phyloP scores from a whole-genome alignment of 257 asterid genomes.

The Ilex asprella region DNA sequence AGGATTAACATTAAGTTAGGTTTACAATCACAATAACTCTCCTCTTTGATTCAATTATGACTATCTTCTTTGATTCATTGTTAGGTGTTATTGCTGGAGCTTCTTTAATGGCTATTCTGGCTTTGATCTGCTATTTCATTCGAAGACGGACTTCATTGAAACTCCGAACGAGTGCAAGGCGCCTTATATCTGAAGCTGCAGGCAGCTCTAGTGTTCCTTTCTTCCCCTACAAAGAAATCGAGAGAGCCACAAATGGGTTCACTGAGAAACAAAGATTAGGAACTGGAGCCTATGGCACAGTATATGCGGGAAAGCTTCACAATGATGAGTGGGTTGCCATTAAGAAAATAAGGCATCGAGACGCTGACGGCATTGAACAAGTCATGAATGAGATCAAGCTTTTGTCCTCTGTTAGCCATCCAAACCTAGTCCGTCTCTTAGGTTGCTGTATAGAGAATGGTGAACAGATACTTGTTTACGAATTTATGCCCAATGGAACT shows the following conservation, averaged over 20 bases:
- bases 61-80: neutral
- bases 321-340: constrained; percentile 71
- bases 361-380: constrained; percentile 60
- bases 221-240: constrained; percentile 67
- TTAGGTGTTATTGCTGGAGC: constrained; percentile 73
- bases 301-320: constrained; percentile 78
- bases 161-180: constrained; percentile 48
- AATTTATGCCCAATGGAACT: constrained; percentile 86
- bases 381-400: constrained; percentile 92
- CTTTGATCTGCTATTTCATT: constrained; percentile 35
- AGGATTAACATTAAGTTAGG: too few species aligned
- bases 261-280: constrained; percentile 73
- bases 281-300: constrained; percentile 95
- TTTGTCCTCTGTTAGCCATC: constrained; percentile 79
- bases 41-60: neutral
- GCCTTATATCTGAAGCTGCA: constrained; percentile 59
- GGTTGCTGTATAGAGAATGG: constrained; percentile 90
- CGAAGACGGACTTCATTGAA: constrained; percentile 36
- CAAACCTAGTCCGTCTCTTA: constrained; percentile 79
- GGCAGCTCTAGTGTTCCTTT: constrained; percentile 56
- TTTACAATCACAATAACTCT: neutral
- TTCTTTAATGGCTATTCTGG: constrained; percentile 25
- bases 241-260: constrained; percentile 66
- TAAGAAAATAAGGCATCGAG: constrained; percentile 59
- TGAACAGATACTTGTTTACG: constrained; percentile 84